Evolutionary conservation across 352 stramenopile genomes (phyloP), one percentile per base, ranked within the genome.

Genomic region (Phytophthora aleatoria): DNA sequence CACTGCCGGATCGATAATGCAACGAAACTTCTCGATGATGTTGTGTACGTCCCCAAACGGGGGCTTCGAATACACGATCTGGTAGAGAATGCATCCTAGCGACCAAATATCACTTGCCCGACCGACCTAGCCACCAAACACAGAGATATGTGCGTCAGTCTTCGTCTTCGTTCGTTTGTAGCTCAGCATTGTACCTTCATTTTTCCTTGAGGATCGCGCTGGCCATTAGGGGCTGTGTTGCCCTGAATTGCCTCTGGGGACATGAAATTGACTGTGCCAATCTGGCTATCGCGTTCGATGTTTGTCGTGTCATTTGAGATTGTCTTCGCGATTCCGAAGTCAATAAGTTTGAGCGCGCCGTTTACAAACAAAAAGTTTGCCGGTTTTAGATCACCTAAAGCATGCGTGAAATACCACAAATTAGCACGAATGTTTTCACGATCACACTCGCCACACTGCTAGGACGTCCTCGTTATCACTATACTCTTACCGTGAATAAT

Each of bases 271-370:
- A 99, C 81, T 1, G 96, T 99, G 27, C 96, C 96, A 65, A 98
- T 95, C 56, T 98, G 93, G 58, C 81, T 98, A 62, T 99, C 96
- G 42, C 95, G 81, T 63, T 98, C 94, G 57, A 99, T 97, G 73
- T 98, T 99, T 1, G 95, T 98, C 49, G 96, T 99, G 63, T 99
- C 96, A 60, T 98, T 97, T 30, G 83, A 97, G 65, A 99, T 99
- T n/a, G 94, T 92, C 59, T 98, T 98, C 6, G 97, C 97, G 57
- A 99, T 99, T 33, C 97, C 97, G 69, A 99, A 99, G 72, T 99
- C 97, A 57, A 99, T 99, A 0, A 99, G 79, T 68, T 99, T 99
- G 16, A 99, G 81, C 1, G 84, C 82, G 16, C 96, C 96, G 45
- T 97, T 94, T 28, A 99, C 96, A 73, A 99, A 99, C 47, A 99